A percentile compares a stretch with the other conserved stretches of the same genome.
These are phyloP conservation scores for Neospermospora avenae DNA, from an alignment of 2,329 filamentous ascomycete species.

Conservation along the genomic window DNA sequence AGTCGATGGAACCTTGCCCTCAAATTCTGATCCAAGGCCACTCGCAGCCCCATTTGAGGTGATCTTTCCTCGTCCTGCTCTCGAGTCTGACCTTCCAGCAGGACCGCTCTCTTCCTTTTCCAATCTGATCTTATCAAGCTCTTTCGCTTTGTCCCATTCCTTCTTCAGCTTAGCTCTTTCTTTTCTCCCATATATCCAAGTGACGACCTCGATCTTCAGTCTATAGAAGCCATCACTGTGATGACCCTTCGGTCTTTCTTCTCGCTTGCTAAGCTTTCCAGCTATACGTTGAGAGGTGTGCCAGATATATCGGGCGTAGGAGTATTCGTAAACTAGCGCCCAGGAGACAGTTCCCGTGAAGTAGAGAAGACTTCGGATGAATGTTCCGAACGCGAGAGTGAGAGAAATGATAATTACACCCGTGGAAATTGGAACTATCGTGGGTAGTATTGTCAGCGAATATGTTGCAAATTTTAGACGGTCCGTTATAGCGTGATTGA, in stretches of 20 bases:
- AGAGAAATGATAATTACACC: conserved; percentile 10
- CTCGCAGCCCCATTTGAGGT: neutral
- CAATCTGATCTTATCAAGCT: neutral
- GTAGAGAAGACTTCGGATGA: neutral
- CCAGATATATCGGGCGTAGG: neutral
- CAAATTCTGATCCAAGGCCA: neutral
- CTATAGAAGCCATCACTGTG: conserved; percentile 2
- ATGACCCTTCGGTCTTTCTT: neutral
- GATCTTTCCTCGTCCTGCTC: neutral
- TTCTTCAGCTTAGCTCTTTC: neutral
- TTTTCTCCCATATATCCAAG: conserved; percentile 5
- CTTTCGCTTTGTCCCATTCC: neutral
- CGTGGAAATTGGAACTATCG: conserved; percentile 13
- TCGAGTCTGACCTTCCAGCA: neutral
- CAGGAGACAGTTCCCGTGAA: neutral
- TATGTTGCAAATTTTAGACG: no score
- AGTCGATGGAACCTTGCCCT: neutral
- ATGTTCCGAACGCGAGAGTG: conserved; percentile 14
- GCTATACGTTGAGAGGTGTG: neutral
- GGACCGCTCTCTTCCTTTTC: neutral
- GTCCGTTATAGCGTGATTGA: no score
- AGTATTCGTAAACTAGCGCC: conserved; percentile 3
- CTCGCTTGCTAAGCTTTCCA: neutral
- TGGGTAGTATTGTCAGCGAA: no score
- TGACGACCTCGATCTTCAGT: neutral